Evolutionary conservation across 306 rosid genomes (phyloP), one percentile per base, ranked within the genome.

Genomic region (Fagus sylvatica): DNA sequence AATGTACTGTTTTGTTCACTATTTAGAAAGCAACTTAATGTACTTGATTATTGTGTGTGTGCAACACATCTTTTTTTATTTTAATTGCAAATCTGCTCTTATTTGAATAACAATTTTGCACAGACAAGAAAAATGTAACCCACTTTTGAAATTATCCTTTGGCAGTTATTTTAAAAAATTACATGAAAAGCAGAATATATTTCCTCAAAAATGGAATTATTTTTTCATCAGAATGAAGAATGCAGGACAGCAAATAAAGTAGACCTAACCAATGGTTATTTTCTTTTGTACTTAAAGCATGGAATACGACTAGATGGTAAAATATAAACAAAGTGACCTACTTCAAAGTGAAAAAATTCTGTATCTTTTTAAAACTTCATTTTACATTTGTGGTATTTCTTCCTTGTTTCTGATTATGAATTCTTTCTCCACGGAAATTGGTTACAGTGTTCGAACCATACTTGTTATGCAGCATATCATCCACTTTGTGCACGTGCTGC

Each of bases 401-500:
- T 19, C 54, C 74, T 3, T 53, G 28, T 62, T 33, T 64, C 70
- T 64, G 43, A 46, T 49, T 9, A 65, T 73, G 32, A 32, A 17
- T 12, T 74, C 61, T 28, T 49, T 11, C 66, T 37, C 17, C 36
- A 4, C 37, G 74, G 53, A 8, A 68, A 73, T 79, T 72, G 15
- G 75, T 72, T 84, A 10, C 85, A 95, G 99, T 95, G 99, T 85
- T 95, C 99, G 83, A 95, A 95, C 83, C 89, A 48, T 86, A 83
- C 93, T 74, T 95, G 99, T 88, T 91, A 93, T 81, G 98, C 83
- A 46, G 98, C 99, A 30, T 95, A 95, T 83, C 99, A 95, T 73
- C 99, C 99, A 67, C 99, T 95, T 64, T 95, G 99, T 86, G 99
- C 99, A 53, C 96, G 99, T 17, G 99, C 99, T 69, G 99, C 99